Evolutionary conservation across 108 stramenopile species (phyloP).

Genomic region (Thalassiosira profunda): DNA sequence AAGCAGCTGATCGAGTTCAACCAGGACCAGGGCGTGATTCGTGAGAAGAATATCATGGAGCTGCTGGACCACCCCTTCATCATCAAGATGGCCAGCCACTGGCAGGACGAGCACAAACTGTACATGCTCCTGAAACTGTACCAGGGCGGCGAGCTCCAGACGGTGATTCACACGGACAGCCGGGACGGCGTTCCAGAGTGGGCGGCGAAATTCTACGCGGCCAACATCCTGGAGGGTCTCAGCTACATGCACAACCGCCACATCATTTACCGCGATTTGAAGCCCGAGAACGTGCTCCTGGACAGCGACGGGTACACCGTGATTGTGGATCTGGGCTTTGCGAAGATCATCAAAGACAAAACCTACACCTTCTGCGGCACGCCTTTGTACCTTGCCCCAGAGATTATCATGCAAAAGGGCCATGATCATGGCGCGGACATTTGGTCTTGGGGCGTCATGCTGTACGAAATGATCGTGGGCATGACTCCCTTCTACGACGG

Average conservation of each 20-base stretch:
- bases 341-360: conserved; percentile 86
- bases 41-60: conserved; percentile 88
- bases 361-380: conserved; percentile 97
- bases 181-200: conserved; percentile 71
- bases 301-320: conserved; percentile 91
- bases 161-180: conserved; percentile 69
- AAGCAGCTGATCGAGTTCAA: conserved; percentile 85
- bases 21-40: conserved; percentile 79
- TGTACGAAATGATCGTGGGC: conserved; percentile 96
- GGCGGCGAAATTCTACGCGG: conserved; percentile 72
- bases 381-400: conserved; percentile 96
- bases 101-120: conserved; percentile 78
- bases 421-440: conserved; percentile 98
- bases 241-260: conserved; percentile 70
- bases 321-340: conserved; percentile 94
- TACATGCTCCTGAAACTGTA: conserved; percentile 92
- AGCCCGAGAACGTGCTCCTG: conserved; percentile 95
- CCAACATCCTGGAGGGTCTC: conserved; percentile 74
- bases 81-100: conserved; percentile 85
- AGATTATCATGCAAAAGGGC: conserved; percentile 94
- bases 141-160: conserved; percentile 89
- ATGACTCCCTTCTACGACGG: conserved; percentile 83
- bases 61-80: conserved; percentile 94
- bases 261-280: conserved; percentile 97
- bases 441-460: conserved; percentile 96